phyloP scores from a whole-genome alignment of 164 flowering plant genomes.

The Liquidambar formosana region DNA sequence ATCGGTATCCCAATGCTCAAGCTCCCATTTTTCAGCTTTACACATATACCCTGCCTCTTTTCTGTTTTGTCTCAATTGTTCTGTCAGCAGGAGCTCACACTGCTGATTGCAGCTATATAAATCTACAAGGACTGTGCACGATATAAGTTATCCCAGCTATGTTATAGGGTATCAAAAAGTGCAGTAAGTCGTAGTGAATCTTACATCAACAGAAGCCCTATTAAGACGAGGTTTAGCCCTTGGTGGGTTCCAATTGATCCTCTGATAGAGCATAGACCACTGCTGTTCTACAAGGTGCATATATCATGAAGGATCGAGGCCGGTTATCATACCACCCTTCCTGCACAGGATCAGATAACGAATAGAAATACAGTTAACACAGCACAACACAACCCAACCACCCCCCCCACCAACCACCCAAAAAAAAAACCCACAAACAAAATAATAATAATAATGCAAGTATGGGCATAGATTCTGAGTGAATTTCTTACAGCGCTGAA shows the following conservation, averaged over 20 bases:
- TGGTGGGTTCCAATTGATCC: constrained; percentile 22
- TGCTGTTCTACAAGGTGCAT: constrained; percentile 88
- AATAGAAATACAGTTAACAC: too few species aligned
- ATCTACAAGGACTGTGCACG: neutral
- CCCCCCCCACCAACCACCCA: neutral
- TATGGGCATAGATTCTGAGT: neutral
- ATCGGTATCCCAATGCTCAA: neutral
- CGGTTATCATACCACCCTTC: constrained; percentile 70
- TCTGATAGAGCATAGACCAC: constrained; percentile 73
- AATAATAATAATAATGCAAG: neutral
- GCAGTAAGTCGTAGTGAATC: neutral
- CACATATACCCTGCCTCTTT: neutral
- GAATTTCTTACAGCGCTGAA: constrained; percentile 64
- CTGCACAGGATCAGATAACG: constrained; percentile 40
- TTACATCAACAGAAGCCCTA: neutral
- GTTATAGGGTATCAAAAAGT: neutral
- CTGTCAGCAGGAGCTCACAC: neutral
- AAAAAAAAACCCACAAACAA: too few species aligned
- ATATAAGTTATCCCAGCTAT: neutral
- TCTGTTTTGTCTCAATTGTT: neutral
- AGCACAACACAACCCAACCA: too few species aligned
- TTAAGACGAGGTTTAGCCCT: neutral
- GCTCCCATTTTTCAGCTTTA: neutral
- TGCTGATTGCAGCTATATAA: neutral
- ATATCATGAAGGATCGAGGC: constrained; percentile 73